phyloP scores from a whole-genome alignment of 2,329 filamentous ascomycete species.

The Neonectria faginata region DNA sequence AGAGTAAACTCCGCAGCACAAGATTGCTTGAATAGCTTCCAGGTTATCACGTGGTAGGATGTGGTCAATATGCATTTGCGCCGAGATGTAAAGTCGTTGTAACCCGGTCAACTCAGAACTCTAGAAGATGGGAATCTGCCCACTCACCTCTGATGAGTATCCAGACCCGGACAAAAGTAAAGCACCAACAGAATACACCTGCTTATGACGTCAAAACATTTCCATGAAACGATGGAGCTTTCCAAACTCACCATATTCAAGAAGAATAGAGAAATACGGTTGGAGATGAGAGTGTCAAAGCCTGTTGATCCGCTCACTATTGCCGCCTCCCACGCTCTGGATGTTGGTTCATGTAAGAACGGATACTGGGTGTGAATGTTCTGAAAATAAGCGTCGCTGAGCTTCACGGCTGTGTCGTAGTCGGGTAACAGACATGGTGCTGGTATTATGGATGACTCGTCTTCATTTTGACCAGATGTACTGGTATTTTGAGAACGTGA shows the following conservation, averaged over 20 bases:
- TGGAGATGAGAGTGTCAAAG: neutral
- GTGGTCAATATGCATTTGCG: constrained; percentile 36
- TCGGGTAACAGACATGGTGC: constrained; percentile 24
- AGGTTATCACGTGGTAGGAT: constrained; percentile 43
- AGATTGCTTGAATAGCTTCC: constrained; percentile 49
- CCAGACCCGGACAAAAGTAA: constrained; percentile 23
- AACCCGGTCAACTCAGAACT: neutral
- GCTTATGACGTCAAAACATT: neutral
- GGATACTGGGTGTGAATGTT: constrained; percentile 54
- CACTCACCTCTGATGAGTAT: constrained; percentile 29
- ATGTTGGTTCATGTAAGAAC: constrained; percentile 52
- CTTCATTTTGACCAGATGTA: neutral
- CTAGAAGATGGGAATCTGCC: neutral
- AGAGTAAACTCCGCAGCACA: constrained; percentile 50
- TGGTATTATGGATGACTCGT: neutral
- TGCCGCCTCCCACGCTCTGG: constrained; percentile 46
- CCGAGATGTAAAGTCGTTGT: constrained; percentile 37
- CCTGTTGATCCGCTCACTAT: constrained; percentile 29
- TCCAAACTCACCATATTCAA: constrained; percentile 26
- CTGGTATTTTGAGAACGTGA: neutral
- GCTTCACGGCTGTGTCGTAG: constrained; percentile 14
- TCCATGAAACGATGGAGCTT: too few species aligned
- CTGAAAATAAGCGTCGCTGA: constrained; percentile 51
- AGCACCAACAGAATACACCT: constrained; percentile 36
- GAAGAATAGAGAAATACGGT: constrained; percentile 17